Evolutionary conservation across 2,329 filamentous ascomycete species (phyloP).

Genomic region (Aphanoascus verrucosus): DNA sequence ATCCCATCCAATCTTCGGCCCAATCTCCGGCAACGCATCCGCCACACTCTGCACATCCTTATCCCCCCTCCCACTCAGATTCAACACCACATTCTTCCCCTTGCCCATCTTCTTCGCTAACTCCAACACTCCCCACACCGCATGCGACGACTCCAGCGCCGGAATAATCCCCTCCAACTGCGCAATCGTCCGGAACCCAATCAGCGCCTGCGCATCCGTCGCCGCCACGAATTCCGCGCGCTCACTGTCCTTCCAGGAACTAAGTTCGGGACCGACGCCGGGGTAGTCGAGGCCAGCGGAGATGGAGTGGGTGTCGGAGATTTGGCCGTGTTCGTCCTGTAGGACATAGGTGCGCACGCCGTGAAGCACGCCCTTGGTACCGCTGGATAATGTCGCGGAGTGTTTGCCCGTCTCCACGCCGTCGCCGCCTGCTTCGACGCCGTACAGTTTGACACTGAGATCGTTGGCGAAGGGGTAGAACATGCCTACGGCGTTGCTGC

Average conservation of each 20-base stretch:
- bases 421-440: slow-evolving; percentile 91
- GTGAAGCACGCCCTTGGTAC: slow-evolving; percentile 85
- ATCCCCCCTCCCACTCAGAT: slow-evolving; percentile 83
- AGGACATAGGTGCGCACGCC: slow-evolving; percentile 93
- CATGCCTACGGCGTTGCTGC: slow-evolving; percentile 93
- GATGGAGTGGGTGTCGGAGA: slow-evolving; percentile 88
- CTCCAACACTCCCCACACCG: slow-evolving; percentile 78
- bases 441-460: slow-evolving; percentile 71
- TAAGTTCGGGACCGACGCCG: slow-evolving; percentile 86
- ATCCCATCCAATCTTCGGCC: slow-evolving; percentile 73
- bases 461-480: slow-evolving; percentile 94
- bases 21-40: slow-evolving; percentile 78
- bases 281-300: slow-evolving; percentile 96
- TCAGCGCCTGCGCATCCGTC: slow-evolving; percentile 81
- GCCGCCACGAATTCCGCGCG: slow-evolving; percentile 83
- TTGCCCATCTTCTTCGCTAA: slow-evolving; percentile 86
- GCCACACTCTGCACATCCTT: slow-evolving; percentile 99
- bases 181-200: slow-evolving; percentile 72
- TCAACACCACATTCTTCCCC: slow-evolving; percentile 85
- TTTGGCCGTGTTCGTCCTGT: slow-evolving; percentile 86
- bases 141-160: slow-evolving; percentile 86
- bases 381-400: slow-evolving; percentile 75
- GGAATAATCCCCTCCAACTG: slow-evolving; percentile 95
- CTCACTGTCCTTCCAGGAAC: slow-evolving; percentile 80
- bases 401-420: slow-evolving; percentile 77